Evolutionary conservation across 345 rosid species (phyloP), one percentile per base, ranked within the genome.

Genomic region (Mallotus nudiflorus): DNA sequence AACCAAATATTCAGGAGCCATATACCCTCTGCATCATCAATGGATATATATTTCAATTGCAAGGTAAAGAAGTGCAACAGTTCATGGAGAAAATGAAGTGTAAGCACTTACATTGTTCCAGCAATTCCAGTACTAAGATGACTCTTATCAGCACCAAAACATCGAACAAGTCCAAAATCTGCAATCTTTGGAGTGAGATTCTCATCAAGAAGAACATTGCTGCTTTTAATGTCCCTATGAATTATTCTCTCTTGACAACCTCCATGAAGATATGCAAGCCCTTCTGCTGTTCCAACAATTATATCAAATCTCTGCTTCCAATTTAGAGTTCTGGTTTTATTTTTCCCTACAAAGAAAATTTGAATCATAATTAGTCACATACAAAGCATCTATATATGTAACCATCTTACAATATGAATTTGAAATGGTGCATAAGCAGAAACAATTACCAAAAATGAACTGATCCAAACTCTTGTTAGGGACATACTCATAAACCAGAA

Each of bases 91-190:
- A 25, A 54, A 10, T 5, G 9, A 53, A 14, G 37, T 24, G 2
- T 46, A n/a, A 56, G 37, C 40, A 45, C 87, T 77, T 72, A 80
- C 89, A 83, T 52, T 73, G 89, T 86, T 44, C 89, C 89, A 15
- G 89, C 89, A 63, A 86, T 73, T 9, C 82, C 89, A 9, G 89
- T 86, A 55, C 81, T 86, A 19, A 82, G 76, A 76, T 86, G 89
- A 9, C 77, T 20, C n/a, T 76, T 76, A 27, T 86, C 89, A 48
- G 82, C 62, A 69, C 79, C 83, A 22, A 86, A 71, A 61, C 80
- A 80, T 39, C 87, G 65, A 45, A 69, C 87, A 16, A 86, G 87
- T 56, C 89, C 89, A 15, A 86, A 83, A 72, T 86, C 89, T 20
- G 85, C 86, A 67, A 83, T 80, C 79, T 83, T 83, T 19, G 89